Evolutionary conservation across 345 rosid species (phyloP), one percentile per base, ranked within the genome.

Genomic region (Gossypium rotundifolium): DNA sequence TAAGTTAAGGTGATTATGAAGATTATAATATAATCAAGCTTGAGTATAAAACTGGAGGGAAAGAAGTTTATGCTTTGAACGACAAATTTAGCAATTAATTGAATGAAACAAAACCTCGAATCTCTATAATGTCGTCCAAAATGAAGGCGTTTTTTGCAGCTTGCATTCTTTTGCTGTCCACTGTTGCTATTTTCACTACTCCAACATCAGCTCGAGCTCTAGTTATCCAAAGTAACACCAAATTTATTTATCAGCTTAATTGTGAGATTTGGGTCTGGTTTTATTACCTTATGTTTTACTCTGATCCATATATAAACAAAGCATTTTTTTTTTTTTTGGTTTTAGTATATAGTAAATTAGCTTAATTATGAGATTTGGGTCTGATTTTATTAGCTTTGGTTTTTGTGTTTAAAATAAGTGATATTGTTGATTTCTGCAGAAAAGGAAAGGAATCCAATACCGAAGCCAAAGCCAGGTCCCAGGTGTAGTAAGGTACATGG

Each of bases 141-240:
- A 40, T 38, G 68, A 40, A 64, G 49, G 27, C 48, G 68, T 64
- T 64, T 40, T 10, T 9, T 40, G 11, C 18, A 40, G 68, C 14
- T 64, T 64, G 51, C 68, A 40, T 64, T 64, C 68, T 64, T 45
- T 10, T 64, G 49, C 68, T 64, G 10, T 64, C 49, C 25, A 10
- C 49, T 38, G 25, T 64, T 10, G 25, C 40, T n/a, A 40, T 64
- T 40, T 64, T 40, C 68, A n/a, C 68, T 9, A 3, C 49, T n/a
- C 49, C 68, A n/a, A n/a, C 49, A 48, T 40, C 68, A 17, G 68
- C 68, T 64, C 68, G 49, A n/a, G 7, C 68, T n/a, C 68, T 40
- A 4, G 49, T 40, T 9, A 20, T 40, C 48, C 49, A 38, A 17
- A 40, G 68, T 64, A 64, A 64, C 48, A 38, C 0, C 57, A 1